Evolutionary conservation across 2,329 filamentous ascomycete genomes (phyloP).

Genomic region (Trichoderma sp.): DNA sequence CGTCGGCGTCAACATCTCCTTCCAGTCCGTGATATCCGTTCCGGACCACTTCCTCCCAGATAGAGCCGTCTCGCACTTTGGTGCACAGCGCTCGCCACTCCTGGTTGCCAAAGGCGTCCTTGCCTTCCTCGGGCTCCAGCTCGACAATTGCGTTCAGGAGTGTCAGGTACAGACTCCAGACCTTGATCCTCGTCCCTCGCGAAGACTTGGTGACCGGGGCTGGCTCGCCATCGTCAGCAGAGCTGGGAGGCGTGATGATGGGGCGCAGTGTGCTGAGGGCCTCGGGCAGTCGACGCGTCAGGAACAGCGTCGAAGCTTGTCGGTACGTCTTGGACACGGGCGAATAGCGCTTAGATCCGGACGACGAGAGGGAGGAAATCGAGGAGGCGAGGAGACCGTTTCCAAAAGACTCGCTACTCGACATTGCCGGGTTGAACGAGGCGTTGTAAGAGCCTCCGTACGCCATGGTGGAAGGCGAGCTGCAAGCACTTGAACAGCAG

Average conservation of each 20-base stretch:
- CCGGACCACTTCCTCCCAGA: slow-evolving; percentile 93
- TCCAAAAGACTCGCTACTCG: slow-evolving; percentile 46
- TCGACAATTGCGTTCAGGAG: slow-evolving; percentile 90
- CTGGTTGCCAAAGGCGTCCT: slow-evolving; percentile 79
- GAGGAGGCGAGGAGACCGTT: slow-evolving; percentile 63
- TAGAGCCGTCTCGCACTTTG: slow-evolving; percentile 82
- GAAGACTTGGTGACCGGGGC: slow-evolving; percentile 80
- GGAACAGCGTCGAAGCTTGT: slow-evolving; percentile 88
- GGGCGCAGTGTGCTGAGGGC: slow-evolving; percentile 83
- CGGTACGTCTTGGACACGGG: slow-evolving; percentile 91
- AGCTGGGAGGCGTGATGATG: slow-evolving; percentile 65
- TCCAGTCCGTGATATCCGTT: slow-evolving; percentile 87
- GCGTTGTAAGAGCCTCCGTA: slow-evolving; percentile 48
- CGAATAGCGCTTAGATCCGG: slow-evolving; percentile 62
- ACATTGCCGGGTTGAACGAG: slow-evolving; percentile 48
- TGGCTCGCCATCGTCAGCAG: slow-evolving; percentile 54
- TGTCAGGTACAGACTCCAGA: slow-evolving; percentile 96
- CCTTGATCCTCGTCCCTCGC: slow-evolving; percentile 82
- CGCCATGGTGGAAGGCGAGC: slow-evolving; percentile 42
- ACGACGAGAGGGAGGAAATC: slow-evolving; percentile 67
- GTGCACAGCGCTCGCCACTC: slow-evolving; percentile 81
- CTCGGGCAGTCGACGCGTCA: slow-evolving; percentile 91
- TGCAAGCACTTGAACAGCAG: background rate
- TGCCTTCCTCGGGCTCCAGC: slow-evolving; percentile 85
- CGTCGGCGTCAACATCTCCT: slow-evolving; percentile 89